Evolutionary conservation across 208 protist genomes (phyloP), one percentile per base, ranked within the genome.

Genomic region (Wallacemonas sp.): DNA sequence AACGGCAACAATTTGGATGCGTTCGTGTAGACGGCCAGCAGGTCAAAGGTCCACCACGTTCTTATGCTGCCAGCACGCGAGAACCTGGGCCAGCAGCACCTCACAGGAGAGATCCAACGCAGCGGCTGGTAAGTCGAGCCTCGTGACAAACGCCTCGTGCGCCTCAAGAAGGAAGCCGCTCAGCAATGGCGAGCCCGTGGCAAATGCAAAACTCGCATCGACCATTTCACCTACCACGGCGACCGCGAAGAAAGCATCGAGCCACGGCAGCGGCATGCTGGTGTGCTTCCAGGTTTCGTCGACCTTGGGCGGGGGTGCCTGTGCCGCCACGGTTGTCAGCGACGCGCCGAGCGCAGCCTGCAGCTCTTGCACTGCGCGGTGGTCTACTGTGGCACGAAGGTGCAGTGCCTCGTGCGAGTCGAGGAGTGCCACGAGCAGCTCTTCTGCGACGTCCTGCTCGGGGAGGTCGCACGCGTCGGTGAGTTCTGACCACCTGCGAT

Each of bases 41-140:
- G n/a, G 11, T 44, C 18, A 31, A 3, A 79, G 14, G 23, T 87
- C 81, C 69, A 84, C 87, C 3, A 78, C 77, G 57, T 93, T 93
- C 64, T 89, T 88, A 20, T 59, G 33, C 1, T 77, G 67, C 87
- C 87, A 93, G 1, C 71, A 26, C 14, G 32, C 20, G 28, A 87
- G 31, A 2, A 73, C 22, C 20, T 52, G n/a, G 23, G 62, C 22
- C 14, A 77, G 57, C 31, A 77, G 29, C 26, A 42, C 33, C 23
- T 72, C 57, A n/a, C 42, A 32, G 2, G 52, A 61, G 1, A 71
- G 57, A 18, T 72, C 65, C 2, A 29, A 44, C 14, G 61, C 72
- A n/a, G 38, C 5, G 14, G 61, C 48, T 7, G 77, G 61, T 22
- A 79, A 44, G 14, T 72, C 64, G 29, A 44, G 23, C 26, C 2